A percentile compares a stretch with the other conserved stretches of the same genome.
phyloP scores from a whole-genome alignment of 306 rosid species.

The Quillaja saponaria region DNA sequence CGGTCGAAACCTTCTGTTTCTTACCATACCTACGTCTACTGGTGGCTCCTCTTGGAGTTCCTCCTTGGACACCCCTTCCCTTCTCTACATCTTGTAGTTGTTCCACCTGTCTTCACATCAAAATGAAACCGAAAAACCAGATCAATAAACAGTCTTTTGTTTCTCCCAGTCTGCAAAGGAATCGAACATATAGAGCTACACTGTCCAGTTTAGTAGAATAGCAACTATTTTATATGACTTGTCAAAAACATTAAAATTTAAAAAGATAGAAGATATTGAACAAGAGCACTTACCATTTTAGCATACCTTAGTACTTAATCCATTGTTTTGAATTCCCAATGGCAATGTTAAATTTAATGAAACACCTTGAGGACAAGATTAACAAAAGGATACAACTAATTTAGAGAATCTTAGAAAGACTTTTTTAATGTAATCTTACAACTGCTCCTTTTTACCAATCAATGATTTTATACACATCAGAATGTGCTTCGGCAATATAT shows the following conservation, averaged over 20 bases:
- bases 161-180: not conserved
- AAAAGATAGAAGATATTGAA: not conserved
- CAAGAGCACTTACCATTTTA: slow-evolving; percentile 34
- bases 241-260: not conserved
- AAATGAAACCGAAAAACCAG: too few species aligned
- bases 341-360: slow-evolving; percentile 39
- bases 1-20: slow-evolving; percentile 50
- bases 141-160: too few species aligned
- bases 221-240: too few species aligned
- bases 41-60: slow-evolving; percentile 39
- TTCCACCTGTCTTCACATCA: slow-evolving; percentile 55
- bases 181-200: not conserved
- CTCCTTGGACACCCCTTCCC: slow-evolving; percentile 45
- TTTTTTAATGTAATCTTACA: too few species aligned
- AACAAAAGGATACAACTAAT: slow-evolving; percentile 33
- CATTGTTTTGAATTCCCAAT: slow-evolving; percentile 39
- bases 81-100: slow-evolving; percentile 37
- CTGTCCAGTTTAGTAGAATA: not conserved
- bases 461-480: not conserved
- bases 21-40: slow-evolving; percentile 38
- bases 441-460: not conserved
- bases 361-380: slow-evolving; percentile 37
- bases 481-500: not conserved
- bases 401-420: slow-evolving; percentile 30
- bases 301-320: slow-evolving; percentile 28